Evolutionary conservation across 352 stramenopile genomes (phyloP).

Genomic region (Globisporangium rhizosaccharum): DNA sequence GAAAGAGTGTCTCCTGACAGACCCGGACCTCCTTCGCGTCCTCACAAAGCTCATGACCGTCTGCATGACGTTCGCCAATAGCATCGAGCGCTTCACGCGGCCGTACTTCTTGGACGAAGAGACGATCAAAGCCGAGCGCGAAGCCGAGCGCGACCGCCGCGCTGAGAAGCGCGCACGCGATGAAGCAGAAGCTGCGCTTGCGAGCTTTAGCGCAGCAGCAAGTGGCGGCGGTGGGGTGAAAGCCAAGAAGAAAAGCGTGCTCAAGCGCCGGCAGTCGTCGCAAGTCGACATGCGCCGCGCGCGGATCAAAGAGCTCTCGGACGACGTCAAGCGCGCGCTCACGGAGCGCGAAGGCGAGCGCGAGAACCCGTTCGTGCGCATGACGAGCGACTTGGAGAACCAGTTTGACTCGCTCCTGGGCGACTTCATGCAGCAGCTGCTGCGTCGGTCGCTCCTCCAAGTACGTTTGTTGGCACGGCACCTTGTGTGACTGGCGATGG

Average conservation of each 20-base stretch:
- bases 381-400: slow-evolving; percentile 76
- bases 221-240: slow-evolving; percentile 10
- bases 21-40: slow-evolving; percentile 91
- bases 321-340: slow-evolving; percentile 69
- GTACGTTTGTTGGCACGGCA: slow-evolving; percentile 23
- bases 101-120: slow-evolving; percentile 84
- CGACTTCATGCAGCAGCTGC: slow-evolving; percentile 88
- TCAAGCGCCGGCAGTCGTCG: slow-evolving; percentile 67
- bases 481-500: background rate
- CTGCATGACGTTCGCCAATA: slow-evolving; percentile 93
- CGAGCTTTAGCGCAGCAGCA: slow-evolving; percentile 39
- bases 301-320: slow-evolving; percentile 76
- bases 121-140: slow-evolving; percentile 76
- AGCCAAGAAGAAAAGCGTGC: slow-evolving; percentile 41
- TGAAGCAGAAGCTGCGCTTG: slow-evolving; percentile 69
- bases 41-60: slow-evolving; percentile 97
- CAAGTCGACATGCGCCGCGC: slow-evolving; percentile 71
- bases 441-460: slow-evolving; percentile 76
- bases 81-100: slow-evolving; percentile 89
- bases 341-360: slow-evolving; percentile 57
- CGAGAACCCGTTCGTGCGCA: slow-evolving; percentile 72
- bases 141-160: slow-evolving; percentile 67
- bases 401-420: slow-evolving; percentile 84
- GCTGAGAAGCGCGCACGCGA: slow-evolving; percentile 76
- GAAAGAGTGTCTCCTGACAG: slow-evolving; percentile 96